Conservation (phyloP, 1,139 yeast species). For the Candida gigantensis region DNA sequence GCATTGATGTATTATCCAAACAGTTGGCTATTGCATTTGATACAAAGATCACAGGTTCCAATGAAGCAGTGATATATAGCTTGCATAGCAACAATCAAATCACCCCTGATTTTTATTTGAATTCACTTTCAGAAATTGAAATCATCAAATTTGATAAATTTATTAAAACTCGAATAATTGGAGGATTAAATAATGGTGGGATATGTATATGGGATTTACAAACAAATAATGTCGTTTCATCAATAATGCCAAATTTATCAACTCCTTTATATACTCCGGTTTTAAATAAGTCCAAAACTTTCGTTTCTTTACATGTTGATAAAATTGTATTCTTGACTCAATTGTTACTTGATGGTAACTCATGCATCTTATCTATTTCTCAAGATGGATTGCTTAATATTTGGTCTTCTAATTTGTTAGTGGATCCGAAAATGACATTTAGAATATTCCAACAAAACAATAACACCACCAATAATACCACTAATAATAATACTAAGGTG, state of each 20-base stretch:
- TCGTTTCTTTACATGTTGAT: slow-evolving; percentile 8
- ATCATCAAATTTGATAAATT: slow-evolving; percentile 41
- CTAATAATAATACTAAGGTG: too few species aligned
- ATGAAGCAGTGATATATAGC: slow-evolving; percentile 38
- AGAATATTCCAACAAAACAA: slow-evolving; percentile 12
- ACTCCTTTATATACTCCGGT: slow-evolving; percentile 11
- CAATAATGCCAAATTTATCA: slow-evolving; percentile 26
- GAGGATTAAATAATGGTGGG: slow-evolving; percentile 39
- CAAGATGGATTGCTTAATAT: slow-evolving; percentile 37
- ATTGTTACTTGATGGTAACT: slow-evolving; percentile 24
- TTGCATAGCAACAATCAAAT: slow-evolving; percentile 13
- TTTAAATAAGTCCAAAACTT: not conserved
- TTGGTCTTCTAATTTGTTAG: slow-evolving; percentile 45
- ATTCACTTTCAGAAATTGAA: slow-evolving; percentile 42
- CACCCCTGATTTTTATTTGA: slow-evolving; percentile 52
- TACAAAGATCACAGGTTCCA: too few species aligned
- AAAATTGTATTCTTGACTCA: slow-evolving; percentile 17
- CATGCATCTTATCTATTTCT: slow-evolving; percentile 33
- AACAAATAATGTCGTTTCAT: slow-evolving; percentile 6
- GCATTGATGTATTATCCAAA: slow-evolving; percentile 47
- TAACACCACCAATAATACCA: too few species aligned
- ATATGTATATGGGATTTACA: slow-evolving; percentile 42
- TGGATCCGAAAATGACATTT: slow-evolving; percentile 29
- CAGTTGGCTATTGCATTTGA: slow-evolving; percentile 41
- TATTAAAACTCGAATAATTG: slow-evolving; percentile 32